Base-by-base conservation (phyloP, 1,139 yeast genomes). In the Insectozyma bohioensis region DNA sequence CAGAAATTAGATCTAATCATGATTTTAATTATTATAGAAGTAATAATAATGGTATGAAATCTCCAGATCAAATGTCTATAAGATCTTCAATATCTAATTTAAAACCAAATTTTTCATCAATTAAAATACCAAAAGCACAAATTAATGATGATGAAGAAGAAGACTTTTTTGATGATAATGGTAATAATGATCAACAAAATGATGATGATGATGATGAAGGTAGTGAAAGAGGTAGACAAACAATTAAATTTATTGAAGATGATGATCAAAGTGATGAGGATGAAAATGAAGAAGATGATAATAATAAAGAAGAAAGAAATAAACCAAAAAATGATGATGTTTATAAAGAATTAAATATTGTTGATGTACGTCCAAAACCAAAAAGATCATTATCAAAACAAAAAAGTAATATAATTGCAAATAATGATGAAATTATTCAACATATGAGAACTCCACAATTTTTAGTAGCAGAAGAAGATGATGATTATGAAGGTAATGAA, bases 41-140 rank as follows among this genome's bases (percentile, higher is more conserved):
- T n/a, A n/a, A n/a, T n/a, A n/a, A n/a, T n/a, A 14, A 38, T 3
- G 33, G 35, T 6, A 32, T 34, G 9, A 29, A 24, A 11, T 40
- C 51, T 4, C 36, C 48, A 1, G 63, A 56, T 34, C 54, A 47
- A 13, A 34, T 56, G 11, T 65, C 72, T 4, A 51, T 51, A 23
- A 55, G 55, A 39, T 65, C 67, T 4, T 56, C 62, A 2, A 50
- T 49, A 40, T 61, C 64, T 31, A 66, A 56, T 53, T 64, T 54
- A 50, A 67, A 78, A 30, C 94, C 95, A 0, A 80, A 81, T 35
- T 87, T 87, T 50, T 77, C 86, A 25, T 85, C 95, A 1, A 80
- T 79, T 32, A 82, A 87, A 30, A 74, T 85, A 34, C 95, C 95
- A 1, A 74, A 78, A 36, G 78, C 95, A 0, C 78, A 73, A 44